Conservation (phyloP, 441 rosid species). For the Melastoma candidum region DNA sequence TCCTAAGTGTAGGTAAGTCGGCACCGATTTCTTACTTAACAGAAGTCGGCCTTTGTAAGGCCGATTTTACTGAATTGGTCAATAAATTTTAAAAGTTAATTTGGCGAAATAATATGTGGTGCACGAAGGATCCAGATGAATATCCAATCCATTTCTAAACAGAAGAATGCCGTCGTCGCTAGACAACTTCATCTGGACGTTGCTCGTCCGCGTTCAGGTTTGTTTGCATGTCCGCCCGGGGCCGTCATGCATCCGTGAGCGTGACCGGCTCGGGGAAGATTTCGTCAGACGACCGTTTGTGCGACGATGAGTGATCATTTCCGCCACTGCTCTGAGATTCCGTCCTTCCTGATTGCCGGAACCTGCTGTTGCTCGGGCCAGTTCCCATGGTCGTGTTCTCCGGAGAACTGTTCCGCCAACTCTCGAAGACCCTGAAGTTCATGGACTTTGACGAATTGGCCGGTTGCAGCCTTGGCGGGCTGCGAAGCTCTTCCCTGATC, state of each 20-base stretch:
- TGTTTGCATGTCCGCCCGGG: too few species aligned
- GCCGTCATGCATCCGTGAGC: slow-evolving; percentile 18
- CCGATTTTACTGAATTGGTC: too few species aligned
- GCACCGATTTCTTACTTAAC: too few species aligned
- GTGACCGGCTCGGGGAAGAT: slow-evolving; percentile 70
- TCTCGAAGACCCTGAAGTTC: slow-evolving; percentile 79
- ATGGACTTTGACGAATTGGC: slow-evolving; percentile 85
- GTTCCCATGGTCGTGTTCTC: slow-evolving; percentile 28
- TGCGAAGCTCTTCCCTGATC: slow-evolving; percentile 58
- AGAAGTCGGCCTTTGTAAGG: too few species aligned
- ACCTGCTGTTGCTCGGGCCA: slow-evolving; percentile 23
- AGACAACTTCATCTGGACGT: too few species aligned
- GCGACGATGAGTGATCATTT: slow-evolving; percentile 67
- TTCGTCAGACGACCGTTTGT: slow-evolving; percentile 60
- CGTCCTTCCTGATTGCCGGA: slow-evolving; percentile 53
- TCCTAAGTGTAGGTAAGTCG: too few species aligned
- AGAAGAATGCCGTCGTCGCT: too few species aligned
- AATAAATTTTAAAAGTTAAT: too few species aligned
- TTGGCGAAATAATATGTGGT: too few species aligned
- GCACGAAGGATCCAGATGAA: too few species aligned
- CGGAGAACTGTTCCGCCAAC: slow-evolving; percentile 76
- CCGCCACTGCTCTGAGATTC: slow-evolving; percentile 62
- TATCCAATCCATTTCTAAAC: too few species aligned
- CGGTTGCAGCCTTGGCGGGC: slow-evolving; percentile 64
- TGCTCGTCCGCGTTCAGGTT: too few species aligned